phyloP scores from a whole-genome alignment of 495 filamentous ascomycete species.

The Tuber melanosporum region DNA sequence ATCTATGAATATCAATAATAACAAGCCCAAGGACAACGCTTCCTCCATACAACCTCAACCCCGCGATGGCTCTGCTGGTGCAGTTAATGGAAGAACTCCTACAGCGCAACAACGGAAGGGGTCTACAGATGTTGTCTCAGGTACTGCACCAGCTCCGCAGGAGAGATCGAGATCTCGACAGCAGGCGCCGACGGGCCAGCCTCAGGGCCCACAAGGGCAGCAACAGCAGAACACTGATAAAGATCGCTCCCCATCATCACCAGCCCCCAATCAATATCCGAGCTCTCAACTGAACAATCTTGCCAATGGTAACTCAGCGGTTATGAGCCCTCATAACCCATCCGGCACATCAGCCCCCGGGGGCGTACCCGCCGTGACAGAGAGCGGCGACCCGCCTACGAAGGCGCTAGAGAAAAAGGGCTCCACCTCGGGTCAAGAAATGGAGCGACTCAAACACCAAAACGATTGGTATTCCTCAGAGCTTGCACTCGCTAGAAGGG shows the following conservation, averaged over 20 bases:
- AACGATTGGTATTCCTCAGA: conserved; percentile 98
- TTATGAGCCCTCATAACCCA: conserved; percentile 5
- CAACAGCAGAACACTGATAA: conserved; percentile 18
- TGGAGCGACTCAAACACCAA: conserved; percentile 70
- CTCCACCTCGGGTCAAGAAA: conserved; percentile 48
- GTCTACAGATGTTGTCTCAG: conserved; percentile 10
- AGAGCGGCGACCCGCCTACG: not conserved
- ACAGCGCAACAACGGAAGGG: conserved; percentile 24
- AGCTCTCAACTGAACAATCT: conserved; percentile 11
- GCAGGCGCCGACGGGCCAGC: conserved; percentile 18
- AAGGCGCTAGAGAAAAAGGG: conserved; percentile 2
- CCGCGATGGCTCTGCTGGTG: conserved; percentile 2
- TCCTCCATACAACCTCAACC: conserved; percentile 35
- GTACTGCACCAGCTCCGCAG: not conserved
- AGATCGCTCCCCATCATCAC: conserved; percentile 19
- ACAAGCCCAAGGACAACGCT: conserved; percentile 30
- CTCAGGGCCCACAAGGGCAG: conserved; percentile 8
- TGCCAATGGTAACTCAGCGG: conserved; percentile 17
- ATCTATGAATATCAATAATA: not conserved
- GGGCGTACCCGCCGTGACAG: conserved; percentile 5
- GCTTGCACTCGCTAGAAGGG: conserved; percentile 77
- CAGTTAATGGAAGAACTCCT: conserved; percentile 28
- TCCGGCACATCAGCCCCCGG: conserved; percentile 14
- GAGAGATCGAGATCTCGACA: conserved; percentile 36
- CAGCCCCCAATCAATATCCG: conserved; percentile 11